Conservation (phyloP, 78 protist species). For the Tieghemostelium lacteum region DNA sequence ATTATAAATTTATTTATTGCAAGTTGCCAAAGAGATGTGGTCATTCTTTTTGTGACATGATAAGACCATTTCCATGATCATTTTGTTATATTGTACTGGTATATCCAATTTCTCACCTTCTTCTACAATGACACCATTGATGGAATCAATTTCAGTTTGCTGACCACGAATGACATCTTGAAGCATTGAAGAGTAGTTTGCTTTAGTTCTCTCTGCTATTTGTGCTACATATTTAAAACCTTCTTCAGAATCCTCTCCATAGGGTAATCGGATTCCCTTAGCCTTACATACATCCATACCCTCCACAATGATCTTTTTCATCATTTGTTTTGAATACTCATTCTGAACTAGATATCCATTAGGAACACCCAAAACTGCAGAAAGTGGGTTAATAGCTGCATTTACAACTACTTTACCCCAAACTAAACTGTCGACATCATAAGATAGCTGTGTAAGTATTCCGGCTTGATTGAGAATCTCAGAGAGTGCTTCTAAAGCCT, state of each 20-base stretch:
- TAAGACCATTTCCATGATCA: conserved; percentile 79
- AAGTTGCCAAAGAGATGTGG: too few relatives aligned
- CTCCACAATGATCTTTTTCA: conserved; percentile 65
- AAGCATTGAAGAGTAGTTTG: conserved; percentile 68
- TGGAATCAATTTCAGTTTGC: conserved; percentile 74
- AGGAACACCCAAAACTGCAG: conserved; percentile 82
- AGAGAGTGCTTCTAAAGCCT: background rate
- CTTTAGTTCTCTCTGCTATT: conserved; percentile 34
- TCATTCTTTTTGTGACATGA: background rate
- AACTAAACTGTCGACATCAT: conserved; percentile 30
- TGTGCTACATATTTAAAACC: conserved; percentile 68
- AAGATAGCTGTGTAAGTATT: conserved; percentile 1
- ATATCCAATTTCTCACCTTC: conserved; percentile 77
- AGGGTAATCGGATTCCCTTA: conserved; percentile 54
- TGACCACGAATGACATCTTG: conserved; percentile 68
- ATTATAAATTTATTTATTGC: too few relatives aligned
- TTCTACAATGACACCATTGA: conserved; percentile 82
- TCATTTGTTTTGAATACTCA: conserved; percentile 39
- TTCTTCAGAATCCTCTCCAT: conserved; percentile 63
- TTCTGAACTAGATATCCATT: conserved; percentile 61
- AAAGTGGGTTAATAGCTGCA: conserved; percentile 90
- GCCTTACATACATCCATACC: conserved; percentile 80
- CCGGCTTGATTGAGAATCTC: conserved; percentile 73
- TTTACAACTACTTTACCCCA: conserved; percentile 89
- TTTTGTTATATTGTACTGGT: conserved; percentile 40